Base-by-base conservation (phyloP, 768 basidiomycete genomes). In the Lactarius vividus region DNA sequence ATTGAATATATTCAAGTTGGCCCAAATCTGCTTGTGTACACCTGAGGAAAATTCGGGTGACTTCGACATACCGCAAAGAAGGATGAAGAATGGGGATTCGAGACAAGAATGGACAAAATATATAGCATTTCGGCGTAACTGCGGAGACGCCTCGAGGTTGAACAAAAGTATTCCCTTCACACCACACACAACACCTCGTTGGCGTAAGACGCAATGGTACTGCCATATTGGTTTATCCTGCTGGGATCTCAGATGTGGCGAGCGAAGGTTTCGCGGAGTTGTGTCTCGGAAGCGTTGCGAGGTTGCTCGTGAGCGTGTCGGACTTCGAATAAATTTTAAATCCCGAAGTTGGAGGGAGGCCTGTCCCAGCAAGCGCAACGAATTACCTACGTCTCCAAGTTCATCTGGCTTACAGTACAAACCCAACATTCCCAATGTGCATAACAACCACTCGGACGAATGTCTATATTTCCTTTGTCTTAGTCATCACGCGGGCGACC, bases 21-120 rank as follows among this genome's bases (percentile, higher is more conserved):
- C 57, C n/a, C 63, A 31, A 35, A 63, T 4, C 10, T 63, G 61
- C 33, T 49, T 67, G 49, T 63, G 33, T n/a, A 63, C 15, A 59
- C 44, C 40, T 6, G 35, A 3, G 5, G 62, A 37, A 20, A 59
- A 18, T 3, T 39, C 40, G 28, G 58, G 18, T 35, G 52, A 2
- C 13, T 15, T 26, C 0, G 65, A 54, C 66, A 67, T 63, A 7
- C 26, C 29, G 18, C 4, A 18, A 29, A 35, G 20, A 28, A 18
- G 2, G 37, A 37, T 5, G 4, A 9, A n/a, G 26, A 52, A 26
- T 11, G 23, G n/a, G 11, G 13, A 15, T 26, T 49, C 10, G 13
- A 42, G 37, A 16, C 2, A 55, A 28, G 53, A 8, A 35, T 35
- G 11, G 10, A 0, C 13, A 35, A 53, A 26, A 58, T 62, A 66